Conservation (phyloP, 2,329 filamentous ascomycete genomes). For the Neobulgaria alba region DNA sequence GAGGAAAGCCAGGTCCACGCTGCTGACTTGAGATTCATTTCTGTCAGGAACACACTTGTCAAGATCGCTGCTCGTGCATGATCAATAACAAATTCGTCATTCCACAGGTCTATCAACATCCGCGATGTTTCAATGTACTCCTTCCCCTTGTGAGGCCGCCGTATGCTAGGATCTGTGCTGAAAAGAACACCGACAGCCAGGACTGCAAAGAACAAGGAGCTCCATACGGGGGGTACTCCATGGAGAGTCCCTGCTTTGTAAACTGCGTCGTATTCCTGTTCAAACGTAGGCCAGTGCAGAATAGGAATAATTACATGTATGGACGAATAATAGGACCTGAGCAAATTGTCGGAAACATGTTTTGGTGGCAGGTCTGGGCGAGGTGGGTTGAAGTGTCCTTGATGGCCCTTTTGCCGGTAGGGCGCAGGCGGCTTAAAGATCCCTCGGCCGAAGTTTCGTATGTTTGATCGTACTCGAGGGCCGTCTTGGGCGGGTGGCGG, state of each 20-base stretch:
- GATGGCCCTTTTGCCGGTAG: conserved; percentile 47
- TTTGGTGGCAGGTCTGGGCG: conserved; percentile 63
- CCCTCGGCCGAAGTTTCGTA: conserved; percentile 66
- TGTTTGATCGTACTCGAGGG: conserved; percentile 60
- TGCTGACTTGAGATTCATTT: conserved; percentile 77
- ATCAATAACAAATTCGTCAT: conserved; percentile 67
- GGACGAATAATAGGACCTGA: conserved; percentile 67
- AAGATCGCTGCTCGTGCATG: conserved; percentile 66
- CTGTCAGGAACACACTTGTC: conserved; percentile 69
- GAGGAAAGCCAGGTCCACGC: conserved; percentile 81
- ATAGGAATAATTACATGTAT: conserved; percentile 78
- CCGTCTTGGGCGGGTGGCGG: conserved; percentile 59
- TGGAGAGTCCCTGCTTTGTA: conserved; percentile 58
- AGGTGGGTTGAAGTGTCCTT: conserved; percentile 41
- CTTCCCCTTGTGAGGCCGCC: conserved; percentile 45
- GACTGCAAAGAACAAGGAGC: conserved; percentile 73
- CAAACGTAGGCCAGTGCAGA: conserved; percentile 80
- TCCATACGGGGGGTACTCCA: conserved; percentile 59
- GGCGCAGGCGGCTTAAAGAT: conserved; percentile 71
- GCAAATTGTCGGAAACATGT: conserved; percentile 59
- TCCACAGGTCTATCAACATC: conserved; percentile 69
- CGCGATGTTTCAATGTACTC: conserved; percentile 65
- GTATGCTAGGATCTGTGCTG: conserved; percentile 47
- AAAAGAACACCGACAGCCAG: conserved; percentile 78
- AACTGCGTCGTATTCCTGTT: conserved; percentile 64